Conservation (phyloP, 257 asterid genomes). For the Fraxinus cuspidata region DNA sequence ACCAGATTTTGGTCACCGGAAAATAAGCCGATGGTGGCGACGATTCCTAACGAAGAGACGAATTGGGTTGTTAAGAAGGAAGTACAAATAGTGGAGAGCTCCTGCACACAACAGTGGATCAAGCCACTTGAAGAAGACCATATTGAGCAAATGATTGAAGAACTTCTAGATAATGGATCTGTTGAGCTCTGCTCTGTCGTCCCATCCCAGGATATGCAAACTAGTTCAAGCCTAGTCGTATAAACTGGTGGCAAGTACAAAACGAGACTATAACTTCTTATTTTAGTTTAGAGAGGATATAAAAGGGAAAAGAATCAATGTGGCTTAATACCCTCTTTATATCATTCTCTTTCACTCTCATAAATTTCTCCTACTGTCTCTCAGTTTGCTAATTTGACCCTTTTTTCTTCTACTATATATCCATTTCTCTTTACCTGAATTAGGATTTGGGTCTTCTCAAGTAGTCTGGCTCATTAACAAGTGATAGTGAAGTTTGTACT, state of each 20-base stretch:
- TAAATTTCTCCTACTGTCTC: background rate
- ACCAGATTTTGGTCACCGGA: conserved; percentile 19
- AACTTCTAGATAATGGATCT: conserved; percentile 60
- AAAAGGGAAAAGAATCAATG: background rate
- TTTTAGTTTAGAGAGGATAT: background rate
- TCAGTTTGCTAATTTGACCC: background rate
- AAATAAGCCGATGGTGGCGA: background rate
- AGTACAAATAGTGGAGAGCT: conserved; percentile 24
- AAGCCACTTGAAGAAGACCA: conserved; percentile 62
- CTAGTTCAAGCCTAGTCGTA: conserved; percentile 1
- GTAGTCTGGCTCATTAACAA: background rate
- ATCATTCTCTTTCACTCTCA: background rate
- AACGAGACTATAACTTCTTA: background rate
- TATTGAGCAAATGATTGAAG: conserved; percentile 73
- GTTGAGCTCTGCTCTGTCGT: conserved; percentile 45
- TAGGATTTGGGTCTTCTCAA: background rate
- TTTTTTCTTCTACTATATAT: background rate
- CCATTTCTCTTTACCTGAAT: background rate
- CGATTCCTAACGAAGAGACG: background rate
- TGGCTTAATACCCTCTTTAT: background rate
- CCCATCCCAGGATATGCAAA: conserved; percentile 33
- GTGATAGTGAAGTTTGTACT: background rate
- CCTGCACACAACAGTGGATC: conserved; percentile 14
- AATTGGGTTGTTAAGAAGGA: conserved; percentile 1
- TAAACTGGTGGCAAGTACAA: background rate